These are phyloP conservation scores for Kwoniella dejecticola DNA, from an alignment of 768 basidiomycete genomes.

Conservation along the genomic window DNA sequence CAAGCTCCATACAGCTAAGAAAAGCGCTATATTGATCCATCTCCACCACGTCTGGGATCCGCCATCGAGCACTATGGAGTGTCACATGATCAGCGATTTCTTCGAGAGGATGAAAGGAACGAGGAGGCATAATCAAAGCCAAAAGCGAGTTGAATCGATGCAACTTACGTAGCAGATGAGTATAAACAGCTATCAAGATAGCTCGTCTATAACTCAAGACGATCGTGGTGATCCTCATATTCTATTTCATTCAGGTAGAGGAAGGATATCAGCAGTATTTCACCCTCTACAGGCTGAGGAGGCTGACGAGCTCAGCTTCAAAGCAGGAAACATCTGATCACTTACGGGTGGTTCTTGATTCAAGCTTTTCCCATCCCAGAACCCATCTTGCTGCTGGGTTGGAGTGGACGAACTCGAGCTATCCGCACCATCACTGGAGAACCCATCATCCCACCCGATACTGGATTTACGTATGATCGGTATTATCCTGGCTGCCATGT, in stretches of 20 bases:
- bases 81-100: neutral
- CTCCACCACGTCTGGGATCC: conserved; percentile 56
- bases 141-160: neutral
- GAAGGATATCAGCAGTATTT: neutral
- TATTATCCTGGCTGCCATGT: conserved; percentile 54
- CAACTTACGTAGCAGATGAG: conserved; percentile 54
- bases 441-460: conserved; percentile 49
- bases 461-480: conserved; percentile 51
- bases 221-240: conserved; percentile 54
- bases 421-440: conserved; percentile 19
- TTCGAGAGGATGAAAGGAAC: no score
- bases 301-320: neutral
- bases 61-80: conserved; percentile 48
- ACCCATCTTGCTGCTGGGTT: conserved; percentile 21
- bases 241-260: conserved; percentile 19
- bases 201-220: conserved; percentile 53
- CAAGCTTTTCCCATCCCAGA: conserved; percentile 52
- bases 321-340: neutral
- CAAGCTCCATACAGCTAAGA: conserved; percentile 53
- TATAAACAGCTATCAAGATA: conserved; percentile 56
- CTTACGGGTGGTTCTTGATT: conserved; percentile 52
- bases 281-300: no score
- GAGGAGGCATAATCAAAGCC: no score
- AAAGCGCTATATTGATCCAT: conserved; percentile 50
- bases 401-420: neutral